Percentiles rank a stretch among this genome's conserved stretches.
phyloP scores from a whole-genome alignment of 208 protist species.

The Trypanosomatidae sp. region DNA sequence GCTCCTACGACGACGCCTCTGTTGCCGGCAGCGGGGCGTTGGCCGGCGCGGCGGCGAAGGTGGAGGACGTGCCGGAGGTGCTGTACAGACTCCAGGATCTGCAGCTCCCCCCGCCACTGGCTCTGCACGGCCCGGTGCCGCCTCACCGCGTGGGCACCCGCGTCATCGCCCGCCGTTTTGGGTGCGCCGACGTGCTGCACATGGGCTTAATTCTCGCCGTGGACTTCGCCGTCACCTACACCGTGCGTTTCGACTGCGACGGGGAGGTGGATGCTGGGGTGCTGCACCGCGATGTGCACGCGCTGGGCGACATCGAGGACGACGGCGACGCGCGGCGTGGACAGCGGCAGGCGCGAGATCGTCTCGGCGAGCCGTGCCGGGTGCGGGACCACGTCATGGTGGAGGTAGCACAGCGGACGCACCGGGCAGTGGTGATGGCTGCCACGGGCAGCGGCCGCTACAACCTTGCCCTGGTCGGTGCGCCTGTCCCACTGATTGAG shows the following conservation, averaged over 20 bases:
- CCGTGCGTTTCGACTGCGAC: conserved; percentile 54
- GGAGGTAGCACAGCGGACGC: no score
- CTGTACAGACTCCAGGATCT: conserved; percentile 41
- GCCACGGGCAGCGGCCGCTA: no score
- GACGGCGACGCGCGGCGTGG: conserved; percentile 7
- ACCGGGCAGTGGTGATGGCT: no score
- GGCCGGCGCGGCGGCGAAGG: no score
- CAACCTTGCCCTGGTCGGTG: no score
- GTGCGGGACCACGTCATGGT: conserved; percentile 71
- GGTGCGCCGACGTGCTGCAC: conserved; percentile 37
- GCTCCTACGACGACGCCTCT: no score
- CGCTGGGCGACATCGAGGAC: conserved; percentile 37
- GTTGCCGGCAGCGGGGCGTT: no score
- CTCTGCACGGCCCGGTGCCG: conserved; percentile 37
- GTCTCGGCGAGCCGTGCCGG: conserved; percentile 31
- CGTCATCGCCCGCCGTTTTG: conserved; percentile 57
- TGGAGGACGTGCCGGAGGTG: conserved; percentile 23
- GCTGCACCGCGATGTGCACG: conserved; percentile 69
- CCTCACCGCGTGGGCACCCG: conserved; percentile 53
- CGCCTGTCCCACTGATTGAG: no score
- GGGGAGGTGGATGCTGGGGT: conserved; percentile 51
- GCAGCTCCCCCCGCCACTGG: conserved; percentile 47
- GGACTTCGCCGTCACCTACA: conserved; percentile 63
- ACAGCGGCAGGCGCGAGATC: conserved; percentile 4
- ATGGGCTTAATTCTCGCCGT: conserved; percentile 49